Conservation (phyloP, 73 alveolate genomes). For the Durusdinium trenchii region DNA sequence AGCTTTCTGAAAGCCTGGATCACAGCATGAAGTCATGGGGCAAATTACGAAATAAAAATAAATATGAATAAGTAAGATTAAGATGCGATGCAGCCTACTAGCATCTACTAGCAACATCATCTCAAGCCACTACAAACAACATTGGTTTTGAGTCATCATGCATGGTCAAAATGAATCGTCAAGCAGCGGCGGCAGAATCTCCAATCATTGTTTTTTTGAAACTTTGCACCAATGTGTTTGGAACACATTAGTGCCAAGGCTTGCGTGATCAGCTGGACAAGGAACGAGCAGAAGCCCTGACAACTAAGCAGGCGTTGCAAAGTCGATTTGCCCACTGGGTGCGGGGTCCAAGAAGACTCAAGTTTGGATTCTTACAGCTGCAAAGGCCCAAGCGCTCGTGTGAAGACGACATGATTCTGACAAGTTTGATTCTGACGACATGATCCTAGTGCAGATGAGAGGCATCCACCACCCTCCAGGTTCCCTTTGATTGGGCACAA, state of each 20-base stretch:
- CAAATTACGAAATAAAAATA: not conserved
- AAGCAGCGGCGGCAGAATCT: too few relatives aligned
- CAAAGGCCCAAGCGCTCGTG: too few relatives aligned
- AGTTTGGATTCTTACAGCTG: too few relatives aligned
- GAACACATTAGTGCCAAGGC: not conserved
- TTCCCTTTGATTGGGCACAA: constrained; percentile 58
- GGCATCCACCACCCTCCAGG: not conserved
- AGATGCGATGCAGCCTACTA: not conserved
- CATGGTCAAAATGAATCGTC: too few relatives aligned
- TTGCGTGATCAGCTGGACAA: constrained; percentile 39
- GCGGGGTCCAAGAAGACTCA: too few relatives aligned
- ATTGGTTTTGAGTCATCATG: too few relatives aligned
- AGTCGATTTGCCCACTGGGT: constrained; percentile 50
- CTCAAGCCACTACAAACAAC: not conserved
- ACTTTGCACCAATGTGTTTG: too few relatives aligned
- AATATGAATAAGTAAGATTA: too few relatives aligned
- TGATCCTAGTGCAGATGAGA: too few relatives aligned
- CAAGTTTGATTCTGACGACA: too few relatives aligned
- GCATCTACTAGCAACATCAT: not conserved
- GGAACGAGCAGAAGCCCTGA: constrained; percentile 29
- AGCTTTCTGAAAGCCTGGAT: constrained; percentile 53
- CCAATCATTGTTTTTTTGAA: too few relatives aligned
- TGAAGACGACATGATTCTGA: too few relatives aligned
- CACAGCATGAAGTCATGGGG: not conserved
- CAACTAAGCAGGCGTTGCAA: constrained; percentile 29